These are phyloP conservation scores for Kazachstania bromeliacearum DNA, from an alignment of 805 yeast genomes.

Conservation along the genomic window DNA sequence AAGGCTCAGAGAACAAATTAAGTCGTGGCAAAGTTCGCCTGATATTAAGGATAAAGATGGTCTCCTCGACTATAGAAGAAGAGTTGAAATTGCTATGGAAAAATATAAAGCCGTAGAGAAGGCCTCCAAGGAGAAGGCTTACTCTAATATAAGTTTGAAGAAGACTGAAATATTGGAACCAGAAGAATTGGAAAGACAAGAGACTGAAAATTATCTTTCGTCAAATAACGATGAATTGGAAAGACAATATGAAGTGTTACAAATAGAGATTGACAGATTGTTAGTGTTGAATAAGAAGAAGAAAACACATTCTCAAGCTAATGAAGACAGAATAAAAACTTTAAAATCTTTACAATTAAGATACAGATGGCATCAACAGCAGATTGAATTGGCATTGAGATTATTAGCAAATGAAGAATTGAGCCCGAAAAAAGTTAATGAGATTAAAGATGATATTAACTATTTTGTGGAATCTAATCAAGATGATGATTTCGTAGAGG, in stretches of 20 bases:
- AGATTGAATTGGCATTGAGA: slow-evolving; percentile 69
- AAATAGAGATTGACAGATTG: slow-evolving; percentile 37
- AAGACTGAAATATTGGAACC: slow-evolving; percentile 59
- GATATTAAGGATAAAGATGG: slow-evolving; percentile 87
- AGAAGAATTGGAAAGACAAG: slow-evolving; percentile 68
- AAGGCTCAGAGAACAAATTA: slow-evolving; percentile 87
- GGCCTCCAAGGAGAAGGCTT: slow-evolving; percentile 88
- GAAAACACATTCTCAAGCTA: slow-evolving; percentile 24
- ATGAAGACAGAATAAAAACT: slow-evolving; percentile 37
- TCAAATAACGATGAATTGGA: slow-evolving; percentile 68
- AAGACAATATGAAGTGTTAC: slow-evolving; percentile 70
- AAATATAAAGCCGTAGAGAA: slow-evolving; percentile 91
- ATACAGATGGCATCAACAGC: slow-evolving; percentile 71
- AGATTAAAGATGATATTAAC: slow-evolving; percentile 76
- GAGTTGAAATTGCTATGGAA: slow-evolving; percentile 81
- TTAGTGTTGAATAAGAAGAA: slow-evolving; percentile 25
- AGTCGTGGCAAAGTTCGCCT: slow-evolving; percentile 86
- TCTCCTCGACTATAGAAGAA: slow-evolving; percentile 63
- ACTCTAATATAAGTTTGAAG: slow-evolving; percentile 83
- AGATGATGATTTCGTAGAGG: slow-evolving; percentile 85
- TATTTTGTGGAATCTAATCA: slow-evolving; percentile 89
- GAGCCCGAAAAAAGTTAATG: slow-evolving; percentile 66
- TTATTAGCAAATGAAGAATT: slow-evolving; percentile 74
- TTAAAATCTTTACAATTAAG: slow-evolving; percentile 53
- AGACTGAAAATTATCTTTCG: slow-evolving; percentile 59